phyloP scores from a whole-genome alignment of 208 protist genomes.

The Trypanosomatidae sp. region DNA sequence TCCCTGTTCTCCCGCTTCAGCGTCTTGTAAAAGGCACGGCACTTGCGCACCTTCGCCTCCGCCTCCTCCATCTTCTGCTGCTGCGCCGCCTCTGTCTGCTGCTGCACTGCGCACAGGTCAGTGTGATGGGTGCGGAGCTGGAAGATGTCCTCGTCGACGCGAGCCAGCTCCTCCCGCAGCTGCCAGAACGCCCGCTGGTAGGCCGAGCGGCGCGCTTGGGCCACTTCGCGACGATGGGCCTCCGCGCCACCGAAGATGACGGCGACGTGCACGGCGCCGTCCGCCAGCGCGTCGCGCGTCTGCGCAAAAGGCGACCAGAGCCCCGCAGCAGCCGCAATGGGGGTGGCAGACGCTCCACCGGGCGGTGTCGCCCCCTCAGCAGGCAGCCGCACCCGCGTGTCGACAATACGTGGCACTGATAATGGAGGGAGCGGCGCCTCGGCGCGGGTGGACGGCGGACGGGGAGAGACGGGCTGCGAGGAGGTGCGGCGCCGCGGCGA shows the following conservation, averaged over 20 bases:
- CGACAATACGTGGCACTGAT: too few relatives aligned
- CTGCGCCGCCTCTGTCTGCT: conserved; percentile 11
- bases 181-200: conserved; percentile 39
- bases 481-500: conserved; percentile 4
- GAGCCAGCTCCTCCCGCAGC: conserved; percentile 47
- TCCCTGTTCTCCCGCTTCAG: conserved; percentile 56
- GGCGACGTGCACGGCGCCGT: conserved; percentile 21
- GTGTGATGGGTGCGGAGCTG: conserved; percentile 17
- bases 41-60: conserved; percentile 31
- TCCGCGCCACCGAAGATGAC: conserved; percentile 27
- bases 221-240: conserved; percentile 22
- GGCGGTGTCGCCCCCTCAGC: not conserved
- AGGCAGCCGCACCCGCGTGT: not conserved
- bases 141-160: conserved; percentile 43
- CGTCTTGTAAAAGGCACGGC: conserved; percentile 29
- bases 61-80: conserved; percentile 35
- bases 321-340: not conserved
- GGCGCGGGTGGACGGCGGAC: too few relatives aligned
- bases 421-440: too few relatives aligned
- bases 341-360: not conserved
- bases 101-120: conserved; percentile 31
- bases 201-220: conserved; percentile 12
- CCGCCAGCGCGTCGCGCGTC: conserved; percentile 9
- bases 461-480: too few relatives aligned
- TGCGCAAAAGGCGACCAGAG: conserved; percentile 19